A percentile compares a stretch with the other conserved stretches of the same genome.
Evolutionary conservation across 495 filamentous ascomycete genomes (phyloP).

Genomic region (Tricharina praecox): DNA sequence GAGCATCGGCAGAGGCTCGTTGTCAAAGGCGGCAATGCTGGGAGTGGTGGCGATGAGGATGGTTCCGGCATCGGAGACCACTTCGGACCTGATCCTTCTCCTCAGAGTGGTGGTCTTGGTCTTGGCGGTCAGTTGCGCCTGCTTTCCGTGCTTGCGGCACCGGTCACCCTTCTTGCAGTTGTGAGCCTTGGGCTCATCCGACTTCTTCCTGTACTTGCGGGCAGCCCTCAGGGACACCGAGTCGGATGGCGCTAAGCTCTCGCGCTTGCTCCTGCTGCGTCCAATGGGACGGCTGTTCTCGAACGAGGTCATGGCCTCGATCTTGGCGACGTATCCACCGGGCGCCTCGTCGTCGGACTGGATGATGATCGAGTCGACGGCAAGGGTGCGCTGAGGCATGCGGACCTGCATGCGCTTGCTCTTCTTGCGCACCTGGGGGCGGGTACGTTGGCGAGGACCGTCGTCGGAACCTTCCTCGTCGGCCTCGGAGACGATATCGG

Average conservation of each 20-base stretch:
- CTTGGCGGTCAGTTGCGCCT: too few species aligned
- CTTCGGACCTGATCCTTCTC: too few species aligned
- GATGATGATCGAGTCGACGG: constrained; percentile 17
- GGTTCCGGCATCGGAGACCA: constrained; percentile 19
- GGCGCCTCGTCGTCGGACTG: constrained; percentile 11
- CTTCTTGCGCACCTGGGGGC: constrained; percentile 15
- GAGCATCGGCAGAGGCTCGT: background rate
- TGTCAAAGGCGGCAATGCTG: constrained; percentile 22
- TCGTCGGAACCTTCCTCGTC: constrained; percentile 2
- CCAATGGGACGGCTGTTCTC: constrained; percentile 7
- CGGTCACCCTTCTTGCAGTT: constrained; percentile 76
- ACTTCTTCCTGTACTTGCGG: constrained; percentile 25
- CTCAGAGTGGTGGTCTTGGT: too few species aligned
- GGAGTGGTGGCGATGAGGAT: constrained; percentile 26
- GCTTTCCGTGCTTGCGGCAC: constrained; percentile 51
- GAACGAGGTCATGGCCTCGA: constrained; percentile 1
- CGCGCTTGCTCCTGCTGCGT: constrained; percentile 5
- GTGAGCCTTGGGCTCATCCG: constrained; percentile 19
- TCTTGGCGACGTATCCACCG: background rate
- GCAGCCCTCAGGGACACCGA: constrained; percentile 26
- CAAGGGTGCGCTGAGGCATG: constrained; percentile 16
- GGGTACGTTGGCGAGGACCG: background rate
- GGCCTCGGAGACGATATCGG: too few species aligned
- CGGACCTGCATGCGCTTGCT: constrained; percentile 22
- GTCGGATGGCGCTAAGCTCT: constrained; percentile 14